Evolutionary conservation across 768 basidiomycete species (phyloP), one percentile per base, ranked within the genome.

Genomic region (Heimioporus sp.): DNA sequence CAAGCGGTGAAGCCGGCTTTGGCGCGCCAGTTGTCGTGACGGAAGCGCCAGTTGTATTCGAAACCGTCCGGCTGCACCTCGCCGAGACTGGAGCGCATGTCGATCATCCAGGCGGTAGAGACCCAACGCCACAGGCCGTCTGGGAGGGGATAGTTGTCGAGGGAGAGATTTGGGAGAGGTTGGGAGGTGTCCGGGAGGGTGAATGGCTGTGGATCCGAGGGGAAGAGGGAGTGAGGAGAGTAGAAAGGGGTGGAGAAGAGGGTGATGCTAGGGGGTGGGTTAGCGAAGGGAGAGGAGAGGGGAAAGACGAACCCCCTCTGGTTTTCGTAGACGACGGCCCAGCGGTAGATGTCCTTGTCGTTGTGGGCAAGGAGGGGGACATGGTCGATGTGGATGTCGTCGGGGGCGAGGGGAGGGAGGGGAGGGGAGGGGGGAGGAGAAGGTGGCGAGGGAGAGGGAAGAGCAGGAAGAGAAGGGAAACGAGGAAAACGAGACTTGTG

Each of bases 51-150:
- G 64, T 90, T 92, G 70, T 92, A 92, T 67, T 92, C 87, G 59
- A 90, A 92, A 46, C 90, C 90, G 58, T 91, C 89, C 57, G 86
- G 79, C 58, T 90, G 87, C 3, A 90, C 85, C 59, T 86, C 80
- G 46, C 87, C 87, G 20, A 73, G 72, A 58, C 87, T 82, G 28
- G 82, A 80, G 38, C 86, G 86, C 90, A 92, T 92, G 72, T 92
- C 90, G 52, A 92, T 81, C 87, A 92, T 87, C 90, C 90, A 92
- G 8, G 79, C 69, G 39, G 80, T 80, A 38, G 87, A 89, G 2
- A 90, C 82, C 90, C 90, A 92, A 46, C 72, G 78, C 90, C 90
- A 92, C 19, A 76, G 79, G 20, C 87, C 89, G 57, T 91, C 87
- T 2, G 90, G 90, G 21, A 92, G 77, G 10, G 86, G 86, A 60